These are phyloP conservation scores for Corchorus olitorius DNA, from an alignment of 345 rosid genomes.

Conservation along the genomic window DNA sequence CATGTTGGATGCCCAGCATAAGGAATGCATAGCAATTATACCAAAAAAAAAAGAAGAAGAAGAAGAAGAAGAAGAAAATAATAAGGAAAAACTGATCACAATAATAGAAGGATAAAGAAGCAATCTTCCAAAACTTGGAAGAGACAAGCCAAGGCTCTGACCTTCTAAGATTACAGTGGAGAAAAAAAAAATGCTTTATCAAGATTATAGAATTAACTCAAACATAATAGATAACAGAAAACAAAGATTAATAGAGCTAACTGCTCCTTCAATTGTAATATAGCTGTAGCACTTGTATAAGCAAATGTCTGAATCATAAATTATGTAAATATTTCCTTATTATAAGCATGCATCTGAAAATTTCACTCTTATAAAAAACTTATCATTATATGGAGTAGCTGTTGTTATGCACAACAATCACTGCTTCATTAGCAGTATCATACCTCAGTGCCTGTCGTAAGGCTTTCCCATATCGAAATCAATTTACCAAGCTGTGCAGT, in stretches of 20 bases:
- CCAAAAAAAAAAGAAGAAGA: too few species aligned
- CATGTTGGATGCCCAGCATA: neutral
- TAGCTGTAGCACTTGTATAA: neutral
- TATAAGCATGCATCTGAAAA: neutral
- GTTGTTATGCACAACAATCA: neutral
- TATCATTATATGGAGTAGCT: neutral
- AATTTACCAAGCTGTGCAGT: conserved; percentile 45
- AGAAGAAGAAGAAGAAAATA: neutral
- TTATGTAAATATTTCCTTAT: neutral
- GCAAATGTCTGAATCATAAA: neutral
- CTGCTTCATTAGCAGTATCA: conserved; percentile 15
- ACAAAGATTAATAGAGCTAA: neutral
- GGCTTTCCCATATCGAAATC: conserved; percentile 70
- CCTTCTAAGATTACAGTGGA: neutral
- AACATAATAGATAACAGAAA: neutral
- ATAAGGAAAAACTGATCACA: neutral
- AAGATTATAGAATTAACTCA: neutral
- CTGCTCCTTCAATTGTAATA: neutral
- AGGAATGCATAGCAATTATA: conserved; percentile 4
- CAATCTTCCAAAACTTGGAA: conserved; percentile 8
- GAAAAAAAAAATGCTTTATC: neutral
- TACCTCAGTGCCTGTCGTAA: conserved; percentile 65
- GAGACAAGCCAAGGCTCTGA: neutral
- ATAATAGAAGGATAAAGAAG: conserved; percentile 2
- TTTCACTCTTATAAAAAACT: neutral